Conservation (phyloP, 1,284 basidiomycete species). For the Cryptococcus wingfieldii region DNA sequence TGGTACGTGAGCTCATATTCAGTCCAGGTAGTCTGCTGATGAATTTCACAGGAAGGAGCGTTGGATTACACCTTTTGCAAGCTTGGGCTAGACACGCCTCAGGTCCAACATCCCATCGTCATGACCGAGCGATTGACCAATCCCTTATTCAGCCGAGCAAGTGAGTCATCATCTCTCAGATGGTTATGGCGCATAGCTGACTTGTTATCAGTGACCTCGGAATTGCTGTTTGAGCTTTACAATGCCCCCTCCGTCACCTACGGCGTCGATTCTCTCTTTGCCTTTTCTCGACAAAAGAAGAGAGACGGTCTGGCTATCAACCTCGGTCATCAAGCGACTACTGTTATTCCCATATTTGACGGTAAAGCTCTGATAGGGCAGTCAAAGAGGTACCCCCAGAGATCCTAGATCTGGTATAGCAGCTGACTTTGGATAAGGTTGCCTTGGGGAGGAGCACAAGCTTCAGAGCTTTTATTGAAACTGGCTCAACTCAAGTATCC, state of each 20-base stretch:
- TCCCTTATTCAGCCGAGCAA: slow-evolving; percentile 78
- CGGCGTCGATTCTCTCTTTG: slow-evolving; percentile 88
- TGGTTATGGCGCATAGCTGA: background rate
- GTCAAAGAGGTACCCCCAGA: slow-evolving; percentile 65
- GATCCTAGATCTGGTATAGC: background rate
- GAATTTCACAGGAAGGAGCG: slow-evolving; percentile 71
- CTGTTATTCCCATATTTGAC: slow-evolving; percentile 74
- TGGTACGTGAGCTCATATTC: slow-evolving; percentile 58
- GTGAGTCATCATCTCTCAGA: slow-evolving; percentile 53
- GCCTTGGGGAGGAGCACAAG: slow-evolving; percentile 87
- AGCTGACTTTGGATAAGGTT: slow-evolving; percentile 56
- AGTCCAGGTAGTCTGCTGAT: background rate
- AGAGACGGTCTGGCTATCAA: slow-evolving; percentile 69
- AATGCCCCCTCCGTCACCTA: slow-evolving; percentile 80
- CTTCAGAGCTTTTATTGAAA: slow-evolving; percentile 85
- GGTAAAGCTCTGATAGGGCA: slow-evolving; percentile 76
- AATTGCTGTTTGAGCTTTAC: slow-evolving; percentile 95
- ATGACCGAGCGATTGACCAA: slow-evolving; percentile 92
- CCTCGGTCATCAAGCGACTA: slow-evolving; percentile 57
- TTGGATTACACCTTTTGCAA: slow-evolving; percentile 88
- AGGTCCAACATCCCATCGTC: slow-evolving; percentile 82
- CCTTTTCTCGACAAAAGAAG: slow-evolving; percentile 59
- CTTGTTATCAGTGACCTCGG: slow-evolving; percentile 71
- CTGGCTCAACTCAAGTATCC: slow-evolving; percentile 95
- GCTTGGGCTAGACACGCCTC: slow-evolving; percentile 72